Base-by-base conservation (phyloP, 148 eudicot genomes). In the Rhododendron henanense region DNA sequence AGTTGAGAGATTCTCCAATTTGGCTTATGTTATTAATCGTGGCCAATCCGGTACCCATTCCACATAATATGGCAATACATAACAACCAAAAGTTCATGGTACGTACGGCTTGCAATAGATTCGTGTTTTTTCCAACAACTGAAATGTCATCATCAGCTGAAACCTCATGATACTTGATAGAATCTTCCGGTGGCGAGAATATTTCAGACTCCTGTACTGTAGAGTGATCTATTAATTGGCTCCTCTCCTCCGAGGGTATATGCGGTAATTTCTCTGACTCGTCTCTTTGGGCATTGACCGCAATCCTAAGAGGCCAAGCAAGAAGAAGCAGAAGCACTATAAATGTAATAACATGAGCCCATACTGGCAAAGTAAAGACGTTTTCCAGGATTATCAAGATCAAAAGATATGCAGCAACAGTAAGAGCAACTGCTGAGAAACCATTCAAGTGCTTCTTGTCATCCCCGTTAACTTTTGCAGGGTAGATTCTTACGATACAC, bases 21-120 rank as follows among this genome's bases (percentile, higher is more conserved):
- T 95, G 98, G 78, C 94, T 90, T 10, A 95, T 87, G 87, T 95
- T 95, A 86, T 95, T 95, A 71, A 95, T 65, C 5, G 93, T 91
- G 65, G 98, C 91, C 28, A 95, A 86, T 2, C 95, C 96, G 1
- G 96, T 88, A 39, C 98, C 98, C 87, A 94, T 91, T 5, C 94
- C 96, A 86, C 93, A 92, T 8, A 90, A 90, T 15, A 92, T 89
- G 71, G 94, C 89, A 33, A 90, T 73, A 86, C 93, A 91, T 35
- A 95, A 84, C 55, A 93, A 89, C 96, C 96, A 94, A 89, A 95
- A 94, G 88, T 84, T 90, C 78, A 85, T 23, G 7, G 94, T 94
- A 37, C 92, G 53, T 85, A 92, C 87, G 37, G 98, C 95, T 86
- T 94, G 95, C 55, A 91, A 73, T 59, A 95, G 87, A 63, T 91